Evolutionary conservation across 441 rosid species (phyloP).

Genomic region (Aquilaria agallochum): DNA sequence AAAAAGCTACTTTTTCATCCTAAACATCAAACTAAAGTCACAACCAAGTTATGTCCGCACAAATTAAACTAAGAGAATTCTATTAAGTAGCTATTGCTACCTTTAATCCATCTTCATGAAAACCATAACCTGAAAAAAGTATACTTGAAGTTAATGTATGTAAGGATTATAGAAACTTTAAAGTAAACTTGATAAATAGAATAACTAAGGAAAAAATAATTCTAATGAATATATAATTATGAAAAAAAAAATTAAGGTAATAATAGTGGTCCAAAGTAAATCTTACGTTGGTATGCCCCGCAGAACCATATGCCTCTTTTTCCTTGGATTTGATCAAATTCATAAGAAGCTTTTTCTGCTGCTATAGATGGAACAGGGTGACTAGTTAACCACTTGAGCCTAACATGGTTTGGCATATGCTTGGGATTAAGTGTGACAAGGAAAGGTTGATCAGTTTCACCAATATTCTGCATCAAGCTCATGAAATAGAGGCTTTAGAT

Average conservation of each 20-base stretch:
- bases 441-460: slow-evolving; percentile 53
- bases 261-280: neutral
- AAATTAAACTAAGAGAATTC: too few species aligned
- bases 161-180: neutral
- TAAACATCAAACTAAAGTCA: too few species aligned
- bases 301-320: slow-evolving; percentile 85
- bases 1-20: too few species aligned
- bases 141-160: neutral
- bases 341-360: slow-evolving; percentile 71
- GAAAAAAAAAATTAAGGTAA: neutral
- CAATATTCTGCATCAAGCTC: slow-evolving; percentile 59
- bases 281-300: slow-evolving; percentile 78
- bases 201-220: neutral
- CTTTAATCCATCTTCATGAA: slow-evolving; percentile 96
- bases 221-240: neutral
- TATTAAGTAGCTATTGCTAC: slow-evolving; percentile 20
- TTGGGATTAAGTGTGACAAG: slow-evolving; percentile 81
- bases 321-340: slow-evolving; percentile 73
- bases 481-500: neutral
- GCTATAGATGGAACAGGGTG: slow-evolving; percentile 87
- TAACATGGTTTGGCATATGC: slow-evolving; percentile 43
- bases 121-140: slow-evolving; percentile 76
- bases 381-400: slow-evolving; percentile 78
- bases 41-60: too few species aligned
- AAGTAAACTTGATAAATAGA: neutral